Evolutionary conservation across 768 basidiomycete genomes (phyloP).

Genomic region (Punctularia strigosozonata): DNA sequence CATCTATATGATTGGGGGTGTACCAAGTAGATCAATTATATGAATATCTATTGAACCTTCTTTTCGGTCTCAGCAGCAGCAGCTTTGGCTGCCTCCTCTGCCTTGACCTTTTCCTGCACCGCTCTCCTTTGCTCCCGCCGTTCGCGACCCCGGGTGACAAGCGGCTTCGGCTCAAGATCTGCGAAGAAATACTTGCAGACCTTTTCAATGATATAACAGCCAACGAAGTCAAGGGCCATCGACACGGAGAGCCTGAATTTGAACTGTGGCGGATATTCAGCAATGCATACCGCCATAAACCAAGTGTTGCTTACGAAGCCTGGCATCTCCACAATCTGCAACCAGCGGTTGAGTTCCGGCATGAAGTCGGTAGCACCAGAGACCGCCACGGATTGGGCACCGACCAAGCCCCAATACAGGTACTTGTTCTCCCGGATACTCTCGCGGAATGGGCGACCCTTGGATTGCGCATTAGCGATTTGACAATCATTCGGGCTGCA

Average conservation of each 20-base stretch:
- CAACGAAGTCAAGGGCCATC: constrained; percentile 84
- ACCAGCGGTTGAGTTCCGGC: constrained; percentile 92
- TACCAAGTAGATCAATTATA: background rate
- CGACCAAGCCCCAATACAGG: constrained; percentile 87
- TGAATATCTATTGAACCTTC: constrained; percentile 21
- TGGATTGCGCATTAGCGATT: constrained; percentile 3
- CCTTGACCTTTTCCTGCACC: constrained; percentile 23
- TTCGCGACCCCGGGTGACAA: constrained; percentile 79
- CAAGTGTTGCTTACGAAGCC: constrained; percentile 34
- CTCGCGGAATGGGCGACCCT: constrained; percentile 97
- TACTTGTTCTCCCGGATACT: constrained; percentile 93
- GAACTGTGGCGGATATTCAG: constrained; percentile 48
- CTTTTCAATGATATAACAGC: constrained; percentile 78
- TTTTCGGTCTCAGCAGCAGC: constrained; percentile 17
- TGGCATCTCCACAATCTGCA: constrained; percentile 93
- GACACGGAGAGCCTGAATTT: constrained; percentile 60
- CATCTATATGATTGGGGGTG: too few relatives aligned
- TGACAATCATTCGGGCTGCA: background rate
- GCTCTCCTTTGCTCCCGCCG: constrained; percentile 53
- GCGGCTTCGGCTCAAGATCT: constrained; percentile 70
- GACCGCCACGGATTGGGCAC: constrained; percentile 84
- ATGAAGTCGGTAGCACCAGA: constrained; percentile 89
- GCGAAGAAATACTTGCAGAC: constrained; percentile 82
- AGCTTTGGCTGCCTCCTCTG: constrained; percentile 8
- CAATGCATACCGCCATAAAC: constrained; percentile 8